These are phyloP conservation scores for Cytospora piceae DNA, from an alignment of 2,329 filamentous ascomycete species.

Conservation along the genomic window DNA sequence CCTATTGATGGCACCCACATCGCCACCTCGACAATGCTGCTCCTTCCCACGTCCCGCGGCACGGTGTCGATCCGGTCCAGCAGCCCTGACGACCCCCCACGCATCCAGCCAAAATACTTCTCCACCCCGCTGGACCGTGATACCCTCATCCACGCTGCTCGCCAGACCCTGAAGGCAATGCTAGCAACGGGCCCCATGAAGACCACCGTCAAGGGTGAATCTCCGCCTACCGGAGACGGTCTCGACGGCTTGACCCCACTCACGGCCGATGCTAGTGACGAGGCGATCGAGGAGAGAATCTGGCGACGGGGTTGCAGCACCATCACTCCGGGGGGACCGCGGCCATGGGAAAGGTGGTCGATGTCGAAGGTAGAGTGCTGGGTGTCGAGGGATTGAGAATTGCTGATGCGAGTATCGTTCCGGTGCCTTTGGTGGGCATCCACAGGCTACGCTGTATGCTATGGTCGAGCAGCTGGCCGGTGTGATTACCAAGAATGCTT, in stretches of 20 bases:
- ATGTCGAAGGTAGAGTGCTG: conserved; percentile 43
- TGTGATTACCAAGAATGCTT: conserved; percentile 15
- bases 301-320: conserved; percentile 30
- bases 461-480: conserved; percentile 18
- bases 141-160: background rate
- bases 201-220: background rate
- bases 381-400: conserved; percentile 44
- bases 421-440: conserved; percentile 30
- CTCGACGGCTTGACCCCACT: background rate
- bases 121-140: conserved; percentile 37
- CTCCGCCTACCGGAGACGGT: background rate
- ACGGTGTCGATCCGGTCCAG: background rate
- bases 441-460: conserved; percentile 20
- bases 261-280: conserved; percentile 30
- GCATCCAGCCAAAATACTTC: conserved; percentile 14
- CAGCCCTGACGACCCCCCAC: background rate
- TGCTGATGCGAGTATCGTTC: conserved; percentile 45
- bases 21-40: conserved; percentile 10
- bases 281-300: conserved; percentile 34
- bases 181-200: background rate
- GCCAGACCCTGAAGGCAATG: background rate
- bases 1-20: conserved; percentile 6
- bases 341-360: conserved; percentile 41
- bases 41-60: conserved; percentile 5
- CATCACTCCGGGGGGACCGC: conserved; percentile 37